Evolutionary conservation across 164 flowering plant species (phyloP).

Genomic region (Magnolia kwangsiensis): DNA sequence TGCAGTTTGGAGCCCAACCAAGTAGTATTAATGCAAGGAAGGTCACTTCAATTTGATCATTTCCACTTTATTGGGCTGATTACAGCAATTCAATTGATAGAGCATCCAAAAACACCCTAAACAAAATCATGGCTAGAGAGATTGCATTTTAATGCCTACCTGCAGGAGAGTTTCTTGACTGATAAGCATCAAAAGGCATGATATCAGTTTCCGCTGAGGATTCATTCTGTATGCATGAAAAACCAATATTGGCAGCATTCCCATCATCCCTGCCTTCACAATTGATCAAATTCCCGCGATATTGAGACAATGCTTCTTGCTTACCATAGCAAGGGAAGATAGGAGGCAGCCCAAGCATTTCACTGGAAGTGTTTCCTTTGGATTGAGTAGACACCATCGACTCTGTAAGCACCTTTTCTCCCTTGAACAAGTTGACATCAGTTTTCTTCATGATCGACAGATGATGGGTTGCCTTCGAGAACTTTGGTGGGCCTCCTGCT

Average conservation of each 20-base stretch:
- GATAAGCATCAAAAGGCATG: conserved; percentile 39
- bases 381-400: conserved; percentile 25
- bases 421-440: conserved; percentile 32
- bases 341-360: conserved; percentile 25
- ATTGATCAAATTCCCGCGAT: conserved; percentile 28
- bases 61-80: background rate
- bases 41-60: background rate
- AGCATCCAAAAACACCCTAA: background rate
- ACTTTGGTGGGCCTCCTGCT: conserved; percentile 29
- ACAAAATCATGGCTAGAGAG: background rate
- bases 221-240: conserved; percentile 29
- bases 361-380: conserved; percentile 29
- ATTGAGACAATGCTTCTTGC: conserved; percentile 35
- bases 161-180: conserved; percentile 24
- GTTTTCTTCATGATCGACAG: conserved; percentile 36
- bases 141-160: conserved; percentile 31
- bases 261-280: conserved; percentile 35
- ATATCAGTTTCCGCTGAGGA: conserved; percentile 70
- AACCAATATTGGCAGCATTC: conserved; percentile 17
- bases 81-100: background rate
- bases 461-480: conserved; percentile 48
- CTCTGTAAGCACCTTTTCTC: conserved; percentile 27
- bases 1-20: background rate
- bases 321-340: conserved; percentile 17
- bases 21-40: background rate